Evolutionary conservation across 2,329 filamentous ascomycete genomes (phyloP), one percentile per base, ranked within the genome.

Genomic region (Lomentospora prolificans): DNA sequence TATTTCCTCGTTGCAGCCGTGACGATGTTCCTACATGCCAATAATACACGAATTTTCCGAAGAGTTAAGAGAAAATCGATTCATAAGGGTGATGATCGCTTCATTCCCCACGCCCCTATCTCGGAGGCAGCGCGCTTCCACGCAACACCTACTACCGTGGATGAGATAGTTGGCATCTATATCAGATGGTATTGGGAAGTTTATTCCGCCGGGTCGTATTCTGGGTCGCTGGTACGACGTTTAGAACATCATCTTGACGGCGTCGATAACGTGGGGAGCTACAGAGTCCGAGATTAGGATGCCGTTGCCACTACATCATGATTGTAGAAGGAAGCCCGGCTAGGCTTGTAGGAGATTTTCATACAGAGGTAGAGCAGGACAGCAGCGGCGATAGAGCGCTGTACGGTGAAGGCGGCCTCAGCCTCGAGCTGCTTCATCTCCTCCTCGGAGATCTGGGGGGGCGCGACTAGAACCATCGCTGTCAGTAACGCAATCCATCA

Each of bases 301-400:
- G 44, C 14, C 9, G 22, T 27, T n/a, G n/a, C n/a, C n/a, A n/a
- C n/a, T n/a, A n/a, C n/a, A n/a, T n/a, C 24, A 36, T 33, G 51
- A 25, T 9, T 14, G 12, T 14, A 25, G 19, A 14, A 19, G 19
- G 17, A 19, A 17, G 8, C 46, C 2, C 1, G 19, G 22, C 5
- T 14, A n/a, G 4, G 12, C 25, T 2, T 27, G 12, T 50, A 25
- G 7, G 19, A 46, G 25, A 19, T 17, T 14, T 31, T 17, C 86
- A 57, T 82, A 94, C 89, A 89, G 58, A 94, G 73, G 68, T 92
- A 92, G 51, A 94, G 78, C 52, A 87, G 70, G 39, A 85, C 75
- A 60, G 84, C 84, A 14, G 82, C 82, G 39, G 81, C 78, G 56
- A 85, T 67, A 59, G 86, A 86, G 64, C 77, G 78, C 73, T 87